Base-by-base conservation (phyloP, 345 rosid species). In the Euphorbia lathyris region DNA sequence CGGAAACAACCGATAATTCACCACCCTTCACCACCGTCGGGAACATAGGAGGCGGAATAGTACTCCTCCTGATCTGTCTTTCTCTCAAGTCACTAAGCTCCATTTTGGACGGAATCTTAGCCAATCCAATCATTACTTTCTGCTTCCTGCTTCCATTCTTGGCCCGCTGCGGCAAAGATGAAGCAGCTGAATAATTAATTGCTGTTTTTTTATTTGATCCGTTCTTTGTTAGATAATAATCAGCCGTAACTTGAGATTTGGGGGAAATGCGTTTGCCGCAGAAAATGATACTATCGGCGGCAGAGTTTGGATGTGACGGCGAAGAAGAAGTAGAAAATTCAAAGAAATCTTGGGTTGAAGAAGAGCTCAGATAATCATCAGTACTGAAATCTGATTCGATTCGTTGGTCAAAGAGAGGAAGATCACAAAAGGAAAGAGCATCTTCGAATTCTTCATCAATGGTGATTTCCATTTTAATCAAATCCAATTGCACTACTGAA, bases 81-180 rank as follows among this genome's bases (percentile, higher is more conserved):
- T 67, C 78, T 79, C 68, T 81, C 11, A 85, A 71, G n/a, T 83
- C 86, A 32, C 71, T 62, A 36, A 85, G 67, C 38, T 85, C 81
- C 82, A 83, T 73, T 67, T 36, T 72, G n/a, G 67, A 0, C 22
- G 79, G 82, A 68, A 79, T 55, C 74, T 74, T 85, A 6, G 65
- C 58, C 30, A 69, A 45, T 59, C 66, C 72, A 10, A 58, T 45
- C 45, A 69, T 19, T 12, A 45, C 36, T n/a, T 59, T 58, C 7
- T 40, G 43, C 47, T 69, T 58, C 38, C 12, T 63, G 19, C 45
- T 26, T 51, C 13, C 19, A n/a, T n/a, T n/a, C n/a, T n/a, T n/a
- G n/a, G n/a, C 1, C 8, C 1, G 23, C 30, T 38, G 43, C 2
- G 43, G 36, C 42, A 7, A 32, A 19, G 26, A 50, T 14, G n/a